Evolutionary conservation across 179 eudicot genomes (phyloP).

Genomic region (Beta macrorhiza): DNA sequence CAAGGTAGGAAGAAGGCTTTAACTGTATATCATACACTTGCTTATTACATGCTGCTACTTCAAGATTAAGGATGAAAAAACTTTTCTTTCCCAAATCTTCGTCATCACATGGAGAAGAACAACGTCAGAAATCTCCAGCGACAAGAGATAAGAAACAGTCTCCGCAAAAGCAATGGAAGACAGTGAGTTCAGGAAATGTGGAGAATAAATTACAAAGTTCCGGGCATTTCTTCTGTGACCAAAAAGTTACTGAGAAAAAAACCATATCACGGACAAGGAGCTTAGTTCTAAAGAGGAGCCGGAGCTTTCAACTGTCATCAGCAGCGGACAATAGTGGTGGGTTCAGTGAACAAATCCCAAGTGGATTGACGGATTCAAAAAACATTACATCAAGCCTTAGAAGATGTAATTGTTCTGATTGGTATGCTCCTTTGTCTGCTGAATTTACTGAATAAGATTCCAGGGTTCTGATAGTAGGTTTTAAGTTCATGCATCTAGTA

Average conservation of each 20-base stretch:
- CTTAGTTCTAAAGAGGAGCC: constrained; percentile 27
- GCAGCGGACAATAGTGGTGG: constrained; percentile 14
- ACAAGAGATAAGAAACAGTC: constrained; percentile 24
- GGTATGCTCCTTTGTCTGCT: constrained; percentile 22
- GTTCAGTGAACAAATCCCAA: constrained; percentile 17
- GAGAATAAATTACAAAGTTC: constrained; percentile 19
- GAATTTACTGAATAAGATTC: neutral
- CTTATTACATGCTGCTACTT: constrained; percentile 15
- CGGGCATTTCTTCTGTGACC: constrained; percentile 22
- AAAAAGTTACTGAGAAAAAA: constrained; percentile 28
- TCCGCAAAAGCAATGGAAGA: constrained; percentile 17
- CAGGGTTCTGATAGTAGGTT: neutral
- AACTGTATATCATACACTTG: neutral
- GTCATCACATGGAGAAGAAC: constrained; percentile 26
- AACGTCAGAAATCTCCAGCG: constrained; percentile 17
- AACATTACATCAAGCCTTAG: constrained; percentile 25
- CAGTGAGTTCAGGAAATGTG: constrained; percentile 13
- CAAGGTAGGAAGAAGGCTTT: neutral
- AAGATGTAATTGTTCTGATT: constrained; percentile 28
- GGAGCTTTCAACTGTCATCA: constrained; percentile 29
- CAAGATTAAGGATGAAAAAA: constrained; percentile 34
- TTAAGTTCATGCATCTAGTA: neutral
- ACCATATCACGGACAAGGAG: constrained; percentile 25
- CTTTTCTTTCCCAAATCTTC: constrained; percentile 31
- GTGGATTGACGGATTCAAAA: constrained; percentile 20